A percentile compares a stretch with the other conserved stretches of the same genome.
Conservation (phyloP, 73 alveolate genomes). For the Breviolum minutum region DNA sequence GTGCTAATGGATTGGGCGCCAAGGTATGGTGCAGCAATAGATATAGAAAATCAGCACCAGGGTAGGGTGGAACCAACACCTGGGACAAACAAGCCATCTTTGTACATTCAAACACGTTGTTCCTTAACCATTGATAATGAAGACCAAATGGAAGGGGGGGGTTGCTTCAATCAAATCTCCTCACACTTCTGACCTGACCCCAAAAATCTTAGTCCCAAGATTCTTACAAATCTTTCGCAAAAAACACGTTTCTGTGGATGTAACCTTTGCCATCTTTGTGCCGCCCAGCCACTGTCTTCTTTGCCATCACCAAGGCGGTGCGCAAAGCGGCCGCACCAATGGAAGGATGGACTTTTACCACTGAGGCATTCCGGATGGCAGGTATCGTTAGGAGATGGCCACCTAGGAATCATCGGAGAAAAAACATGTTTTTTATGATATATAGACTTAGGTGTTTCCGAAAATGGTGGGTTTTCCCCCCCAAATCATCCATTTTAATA, state of each 20-base stretch:
- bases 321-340: conserved; percentile 78
- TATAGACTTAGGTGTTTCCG: too few relatives aligned
- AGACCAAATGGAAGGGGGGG: too few relatives aligned
- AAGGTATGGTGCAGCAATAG: conserved; percentile 56
- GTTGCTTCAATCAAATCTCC: too few relatives aligned
- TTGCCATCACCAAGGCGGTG: conserved; percentile 63
- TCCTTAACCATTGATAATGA: too few relatives aligned
- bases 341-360: conserved; percentile 93
- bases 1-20: conserved; percentile 6
- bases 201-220: too few relatives aligned
- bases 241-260: too few relatives aligned
- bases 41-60: conserved; percentile 69
- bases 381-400: conserved; percentile 42
- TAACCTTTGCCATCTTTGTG: not conserved
- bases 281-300: conserved; percentile 31
- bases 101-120: too few relatives aligned
- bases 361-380: conserved; percentile 46
- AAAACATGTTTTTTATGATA: too few relatives aligned
- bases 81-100: not conserved
- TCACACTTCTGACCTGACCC: too few relatives aligned
- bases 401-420: conserved; percentile 18
- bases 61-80: conserved; percentile 92
- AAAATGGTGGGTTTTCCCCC: too few relatives aligned
- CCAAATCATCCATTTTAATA: too few relatives aligned
- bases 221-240: too few relatives aligned